phyloP scores from a whole-genome alignment of 495 filamentous ascomycete species.

The Aspergillus hancockii region DNA sequence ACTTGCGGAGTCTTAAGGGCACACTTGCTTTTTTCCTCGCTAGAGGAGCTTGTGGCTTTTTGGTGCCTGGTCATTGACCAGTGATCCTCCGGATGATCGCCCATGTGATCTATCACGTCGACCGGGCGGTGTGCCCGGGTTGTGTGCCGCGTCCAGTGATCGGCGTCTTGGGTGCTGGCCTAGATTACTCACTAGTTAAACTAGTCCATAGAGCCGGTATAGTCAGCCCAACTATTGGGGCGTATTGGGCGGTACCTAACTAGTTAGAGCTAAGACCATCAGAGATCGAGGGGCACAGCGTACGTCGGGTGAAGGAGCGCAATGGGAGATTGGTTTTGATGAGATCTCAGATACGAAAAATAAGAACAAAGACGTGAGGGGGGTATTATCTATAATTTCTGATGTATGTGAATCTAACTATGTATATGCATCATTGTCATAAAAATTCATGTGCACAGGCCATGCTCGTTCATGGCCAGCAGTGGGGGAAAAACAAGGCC shows the following conservation, averaged over 20 bases:
- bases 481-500: slow-evolving; percentile 8
- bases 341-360: background rate
- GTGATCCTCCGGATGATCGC: slow-evolving; percentile 5
- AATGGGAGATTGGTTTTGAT: background rate
- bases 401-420: slow-evolving; percentile 3
- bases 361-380: background rate
- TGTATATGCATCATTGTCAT: slow-evolving; percentile 10
- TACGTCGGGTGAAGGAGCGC: background rate
- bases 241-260: slow-evolving; percentile 1
- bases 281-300: background rate
- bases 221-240: slow-evolving; percentile 13
- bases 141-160: slow-evolving; percentile 1
- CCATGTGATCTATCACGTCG: slow-evolving; percentile 9
- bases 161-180: slow-evolving; percentile 1
- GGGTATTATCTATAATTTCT: slow-evolving; percentile 1
- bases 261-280: background rate
- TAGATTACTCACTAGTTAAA: slow-evolving; percentile 1
- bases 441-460: background rate
- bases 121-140: slow-evolving; percentile 6
- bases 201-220: background rate
- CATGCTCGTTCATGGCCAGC: background rate
- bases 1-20: background rate
- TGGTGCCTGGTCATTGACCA: background rate
- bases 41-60: background rate
- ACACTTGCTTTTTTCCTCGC: no score